Conservation (phyloP, 768 basidiomycete species). For the Suillus bovinus region DNA sequence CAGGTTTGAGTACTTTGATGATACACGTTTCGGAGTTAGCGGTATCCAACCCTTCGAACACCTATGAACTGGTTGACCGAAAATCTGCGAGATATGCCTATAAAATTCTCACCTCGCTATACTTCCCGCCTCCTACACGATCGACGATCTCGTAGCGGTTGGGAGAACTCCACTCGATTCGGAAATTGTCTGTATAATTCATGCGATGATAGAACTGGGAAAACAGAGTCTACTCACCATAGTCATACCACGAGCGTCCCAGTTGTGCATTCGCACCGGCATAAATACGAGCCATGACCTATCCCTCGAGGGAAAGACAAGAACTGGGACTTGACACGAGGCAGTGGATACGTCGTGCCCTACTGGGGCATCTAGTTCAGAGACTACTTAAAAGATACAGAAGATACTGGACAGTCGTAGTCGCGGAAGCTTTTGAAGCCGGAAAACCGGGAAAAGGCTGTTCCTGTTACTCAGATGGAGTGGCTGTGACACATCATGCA, state of each 20-base stretch:
- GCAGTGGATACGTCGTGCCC: conserved; percentile 19
- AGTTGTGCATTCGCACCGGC: conserved; percentile 57
- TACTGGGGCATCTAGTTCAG: conserved; percentile 25
- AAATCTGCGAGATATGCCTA: background rate
- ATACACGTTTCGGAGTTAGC: conserved; percentile 54
- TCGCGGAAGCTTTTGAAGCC: background rate
- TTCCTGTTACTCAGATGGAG: background rate
- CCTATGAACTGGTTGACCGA: conserved; percentile 31
- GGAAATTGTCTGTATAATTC: conserved; percentile 48
- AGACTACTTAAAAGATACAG: conserved; percentile 16
- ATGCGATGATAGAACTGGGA: background rate
- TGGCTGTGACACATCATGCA: background rate
- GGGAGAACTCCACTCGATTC: conserved; percentile 64
- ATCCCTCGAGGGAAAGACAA: conserved; percentile 17
- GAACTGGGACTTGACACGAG: conserved; percentile 18
- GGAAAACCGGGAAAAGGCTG: conserved; percentile 5
- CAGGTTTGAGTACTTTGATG: conserved; percentile 75
- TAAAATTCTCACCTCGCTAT: conserved; percentile 51
- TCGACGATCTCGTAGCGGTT: conserved; percentile 67
- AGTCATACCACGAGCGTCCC: conserved; percentile 63
- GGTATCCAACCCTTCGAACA: conserved; percentile 61
- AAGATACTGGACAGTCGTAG: conserved; percentile 15
- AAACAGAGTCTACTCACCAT: conserved; percentile 41
- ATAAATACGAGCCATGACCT: conserved; percentile 50
- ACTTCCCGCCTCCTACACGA: conserved; percentile 65